A percentile compares a stretch with the other conserved stretches of the same genome.
phyloP scores from a whole-genome alignment of 2,329 filamentous ascomycete genomes.

The Penicillium sumatraense region DNA sequence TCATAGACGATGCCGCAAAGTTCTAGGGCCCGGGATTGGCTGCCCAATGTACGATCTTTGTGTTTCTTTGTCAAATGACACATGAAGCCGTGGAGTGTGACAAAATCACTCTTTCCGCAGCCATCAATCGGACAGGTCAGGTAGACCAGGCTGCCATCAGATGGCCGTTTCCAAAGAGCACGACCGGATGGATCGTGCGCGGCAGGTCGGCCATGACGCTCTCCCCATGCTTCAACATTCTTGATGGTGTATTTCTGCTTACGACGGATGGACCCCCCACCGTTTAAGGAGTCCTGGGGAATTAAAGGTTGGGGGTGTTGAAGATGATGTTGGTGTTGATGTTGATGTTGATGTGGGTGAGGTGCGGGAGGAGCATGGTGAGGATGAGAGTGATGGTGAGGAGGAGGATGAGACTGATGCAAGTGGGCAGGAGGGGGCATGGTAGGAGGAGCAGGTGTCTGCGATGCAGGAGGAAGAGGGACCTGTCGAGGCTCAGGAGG shows the following conservation, averaged over 20 bases:
- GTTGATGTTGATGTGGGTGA: conserved; percentile 13
- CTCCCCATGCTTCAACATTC: conserved; percentile 47
- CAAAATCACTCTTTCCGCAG: conserved; percentile 46
- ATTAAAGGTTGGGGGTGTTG: conserved; percentile 24
- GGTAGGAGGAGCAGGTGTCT: conserved; percentile 27
- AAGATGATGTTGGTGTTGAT: conserved; percentile 28
- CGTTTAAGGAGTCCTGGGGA: conserved; percentile 32
- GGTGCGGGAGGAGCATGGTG: conserved; percentile 15
- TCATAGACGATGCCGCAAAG: conserved; percentile 45
- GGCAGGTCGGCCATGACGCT: conserved; percentile 46
- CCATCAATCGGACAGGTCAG: conserved; percentile 44
- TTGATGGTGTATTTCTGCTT: conserved; percentile 50
- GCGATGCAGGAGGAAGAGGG: conserved; percentile 31
- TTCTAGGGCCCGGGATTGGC: conserved; percentile 46
- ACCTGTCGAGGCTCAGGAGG: conserved; percentile 42
- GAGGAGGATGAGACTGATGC: conserved; percentile 23
- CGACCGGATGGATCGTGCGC: conserved; percentile 44
- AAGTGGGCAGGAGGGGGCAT: conserved; percentile 23
- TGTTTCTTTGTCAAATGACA: conserved; percentile 49
- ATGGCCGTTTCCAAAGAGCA: conserved; percentile 46
- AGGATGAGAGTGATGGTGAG: conserved; percentile 21
- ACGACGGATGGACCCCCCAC: conserved; percentile 36
- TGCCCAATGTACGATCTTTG: conserved; percentile 46
- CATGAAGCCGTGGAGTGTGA: conserved; percentile 48
- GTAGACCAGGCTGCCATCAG: conserved; percentile 44